Conservation (phyloP, 306 rosid genomes). For the Canavalia gladiata region DNA sequence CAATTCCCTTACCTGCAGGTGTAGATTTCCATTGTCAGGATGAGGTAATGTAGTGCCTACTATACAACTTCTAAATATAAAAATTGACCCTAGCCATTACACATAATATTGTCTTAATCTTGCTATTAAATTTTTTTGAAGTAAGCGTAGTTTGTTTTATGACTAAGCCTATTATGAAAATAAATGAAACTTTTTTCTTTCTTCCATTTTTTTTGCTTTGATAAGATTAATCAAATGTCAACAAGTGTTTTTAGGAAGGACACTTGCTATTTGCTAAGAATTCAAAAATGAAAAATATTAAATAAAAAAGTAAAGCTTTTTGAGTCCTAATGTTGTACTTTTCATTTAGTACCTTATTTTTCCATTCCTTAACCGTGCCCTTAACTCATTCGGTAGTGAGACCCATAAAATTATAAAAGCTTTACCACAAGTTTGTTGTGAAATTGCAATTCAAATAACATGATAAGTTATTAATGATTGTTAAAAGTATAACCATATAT, state of each 20-base stretch:
- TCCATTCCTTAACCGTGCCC: not conserved
- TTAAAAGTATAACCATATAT: not conserved
- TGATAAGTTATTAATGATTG: not conserved
- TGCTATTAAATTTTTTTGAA: not conserved
- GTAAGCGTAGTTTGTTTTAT: slow-evolving; percentile 10
- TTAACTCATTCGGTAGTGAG: not conserved
- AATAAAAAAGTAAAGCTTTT: not conserved
- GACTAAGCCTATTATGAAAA: not conserved
- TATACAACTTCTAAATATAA: not conserved
- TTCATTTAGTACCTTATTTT: not conserved
- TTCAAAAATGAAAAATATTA: not conserved
- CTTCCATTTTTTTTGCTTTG: not conserved
- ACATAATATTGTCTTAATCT: not conserved
- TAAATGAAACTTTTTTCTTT: not conserved
- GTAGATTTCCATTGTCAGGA: not conserved
- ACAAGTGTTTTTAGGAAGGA: not conserved
- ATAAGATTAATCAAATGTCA: not conserved
- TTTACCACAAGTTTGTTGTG: not conserved
- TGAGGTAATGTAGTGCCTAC: not conserved
- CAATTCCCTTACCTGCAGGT: slow-evolving; percentile 65
- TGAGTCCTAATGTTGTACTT: not conserved
- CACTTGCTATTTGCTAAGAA: not conserved
- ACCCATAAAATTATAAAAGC: slow-evolving; percentile 2
- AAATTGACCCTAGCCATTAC: not conserved
- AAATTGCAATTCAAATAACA: not conserved